Base-by-base conservation (phyloP, 352 stramenopile genomes). In the Phytopythium litorale region DNA sequence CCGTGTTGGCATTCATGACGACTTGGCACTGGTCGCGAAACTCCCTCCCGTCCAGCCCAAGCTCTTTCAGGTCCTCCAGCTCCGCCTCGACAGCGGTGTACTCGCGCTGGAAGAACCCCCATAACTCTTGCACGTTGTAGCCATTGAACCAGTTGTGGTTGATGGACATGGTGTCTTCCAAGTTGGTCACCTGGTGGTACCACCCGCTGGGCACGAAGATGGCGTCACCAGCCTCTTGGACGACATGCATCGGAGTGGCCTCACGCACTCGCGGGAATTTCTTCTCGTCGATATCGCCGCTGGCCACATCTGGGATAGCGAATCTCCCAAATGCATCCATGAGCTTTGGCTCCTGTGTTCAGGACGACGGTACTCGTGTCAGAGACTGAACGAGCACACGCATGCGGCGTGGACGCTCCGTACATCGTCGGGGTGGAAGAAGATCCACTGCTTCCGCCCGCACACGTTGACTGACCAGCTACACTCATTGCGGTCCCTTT, bases 121-220 rank as follows among this genome's bases (percentile, higher is more conserved):
- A 94, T 19, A 95, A 58, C 25, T 81, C 62, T 15, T 33, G 48
- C 19, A 93, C 52, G 43, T 84, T 93, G 67, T 84, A 94, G 43
- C 80, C 86, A 56, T 97, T 98, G 64, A 98, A 97, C 96, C 96
- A 99, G 73, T 99, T 99, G 71, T 98, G 94, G 81, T 99, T 99
- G 69, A 99, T 97, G 2, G 92, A 98, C 50, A 99, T 86, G 19
- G 94, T 98, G 68, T 96, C 80, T 37, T 92, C 76, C 15, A 97
- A 45, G 68, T 99, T 99, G 28, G 79, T 75, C 9, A 99, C 97
- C 63, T 97, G 77, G 64, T 99, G 97, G 62, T 97, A 97, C 94
- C 96, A 99, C 12, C 87, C 92, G 28, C 85, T 96, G 1, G 97
- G 97, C n/a, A 99, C 96, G 74, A 99, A 99, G 51, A 99, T 97